phyloP scores from a whole-genome alignment of 139 green algal genomes.

The Dunaliella primolecta region DNA sequence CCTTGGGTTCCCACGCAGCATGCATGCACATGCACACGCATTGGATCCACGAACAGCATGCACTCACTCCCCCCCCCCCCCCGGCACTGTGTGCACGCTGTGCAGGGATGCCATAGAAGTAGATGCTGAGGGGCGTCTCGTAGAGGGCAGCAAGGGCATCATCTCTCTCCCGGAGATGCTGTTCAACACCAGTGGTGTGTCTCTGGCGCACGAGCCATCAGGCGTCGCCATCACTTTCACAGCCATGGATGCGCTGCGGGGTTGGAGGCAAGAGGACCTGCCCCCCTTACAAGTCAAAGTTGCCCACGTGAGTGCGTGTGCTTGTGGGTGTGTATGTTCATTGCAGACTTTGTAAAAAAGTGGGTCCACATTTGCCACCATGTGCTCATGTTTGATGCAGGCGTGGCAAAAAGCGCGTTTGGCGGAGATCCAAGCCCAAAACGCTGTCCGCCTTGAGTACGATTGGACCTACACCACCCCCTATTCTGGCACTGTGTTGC shows the following conservation, averaged over 20 bases:
- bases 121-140: not conserved
- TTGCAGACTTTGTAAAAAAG: too few relatives aligned
- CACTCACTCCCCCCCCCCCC: too few relatives aligned
- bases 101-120: not conserved
- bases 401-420: conserved; percentile 57
- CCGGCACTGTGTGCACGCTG: too few relatives aligned
- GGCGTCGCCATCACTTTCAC: conserved; percentile 62
- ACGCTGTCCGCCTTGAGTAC: conserved; percentile 66
- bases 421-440: conserved; percentile 61
- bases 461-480: conserved; percentile 91
- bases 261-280: conserved; percentile 59
- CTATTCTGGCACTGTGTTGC: conserved; percentile 56
- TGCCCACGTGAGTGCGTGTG: conserved; percentile 34
- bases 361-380: too few relatives aligned
- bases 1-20: too few relatives aligned
- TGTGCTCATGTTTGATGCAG: too few relatives aligned
- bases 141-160: conserved; percentile 12
- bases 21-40: too few relatives aligned
- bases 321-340: too few relatives aligned
- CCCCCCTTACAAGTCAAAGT: conserved; percentile 58
- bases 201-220: conserved; percentile 59
- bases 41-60: too few relatives aligned
- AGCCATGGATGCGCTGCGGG: conserved; percentile 66
- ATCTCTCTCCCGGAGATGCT: conserved; percentile 78
- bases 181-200: conserved; percentile 61